Evolutionary conservation across 148 eudicot genomes (phyloP), one percentile per base, ranked within the genome.

Genomic region (Polygonum aviculare): DNA sequence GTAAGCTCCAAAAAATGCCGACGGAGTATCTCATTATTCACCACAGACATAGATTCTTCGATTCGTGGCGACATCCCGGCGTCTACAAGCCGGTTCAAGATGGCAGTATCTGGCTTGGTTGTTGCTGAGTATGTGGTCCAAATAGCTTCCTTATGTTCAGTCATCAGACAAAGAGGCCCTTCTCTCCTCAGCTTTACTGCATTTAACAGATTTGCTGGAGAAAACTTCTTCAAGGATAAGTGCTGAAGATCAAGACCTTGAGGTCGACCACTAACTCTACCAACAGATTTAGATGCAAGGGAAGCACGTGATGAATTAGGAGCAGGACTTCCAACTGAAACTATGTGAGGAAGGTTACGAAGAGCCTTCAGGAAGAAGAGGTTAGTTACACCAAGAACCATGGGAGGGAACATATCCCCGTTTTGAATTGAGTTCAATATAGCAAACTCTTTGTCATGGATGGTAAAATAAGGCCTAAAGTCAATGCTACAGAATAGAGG

Each of bases 41-140:
- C 98, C 78, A 95, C 97, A 54, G 96, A 92, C 98, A 95, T 95
- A 36, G 98, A 95, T 81, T 95, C 97, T 84, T 95, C 98, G 72
- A 92, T 90, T 81, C 94, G 85, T 16, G 93, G 90, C 22, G 96
- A 95, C 70, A 93, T 75, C 35, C 98, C 98, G 2, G 94, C 98
- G 90, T 95, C 97, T 69, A 95, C 82, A 60, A 95, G 96, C 87
- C 98, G 89, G 79, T 95, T 95, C 83, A 95, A 85, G 75, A 95
- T 89, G 67, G 98, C 89, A 14, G 97, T 92, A 77, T 95, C 98
- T 19, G 98, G 98, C 82, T 92, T 95, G 55, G 96, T 92, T 45
- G 85, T 88, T 38, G 94, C 84, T 48, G 82, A 75, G 81, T 92
- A 93, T 49, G 84, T 88, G 62, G 85, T 88, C 98, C 98, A 95